A percentile compares a stretch with the other conserved stretches of the same genome.
Evolutionary conservation across 1,139 yeast genomes (phyloP).

Genomic region (Scheffersomyces titani): DNA sequence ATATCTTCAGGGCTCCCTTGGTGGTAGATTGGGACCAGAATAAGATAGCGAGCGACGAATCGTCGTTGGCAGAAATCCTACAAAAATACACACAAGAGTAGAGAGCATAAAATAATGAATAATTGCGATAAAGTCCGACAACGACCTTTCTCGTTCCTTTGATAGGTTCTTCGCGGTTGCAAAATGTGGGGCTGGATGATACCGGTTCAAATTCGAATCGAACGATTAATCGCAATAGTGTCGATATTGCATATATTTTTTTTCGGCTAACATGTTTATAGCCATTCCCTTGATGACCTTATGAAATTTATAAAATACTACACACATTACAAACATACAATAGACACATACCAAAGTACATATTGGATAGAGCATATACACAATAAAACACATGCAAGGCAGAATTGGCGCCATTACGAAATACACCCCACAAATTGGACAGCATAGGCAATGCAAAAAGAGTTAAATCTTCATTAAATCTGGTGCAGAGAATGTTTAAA

Average conservation of each 20-base stretch:
- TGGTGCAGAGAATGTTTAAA: neutral
- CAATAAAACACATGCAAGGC: neutral
- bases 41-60: slow-evolving; percentile 42
- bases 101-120: neutral
- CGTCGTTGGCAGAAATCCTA: slow-evolving; percentile 32
- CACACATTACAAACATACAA: neutral
- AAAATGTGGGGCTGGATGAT: neutral
- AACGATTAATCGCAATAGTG: neutral
- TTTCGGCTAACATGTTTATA: neutral
- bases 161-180: neutral
- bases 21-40: slow-evolving; percentile 52
- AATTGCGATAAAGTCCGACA: neutral
- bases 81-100: slow-evolving; percentile 22
- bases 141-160: neutral
- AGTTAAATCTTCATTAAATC: neutral
- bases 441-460: neutral
- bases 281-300: neutral
- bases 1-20: slow-evolving; percentile 45
- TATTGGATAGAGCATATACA: neutral
- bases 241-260: neutral
- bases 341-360: too few relatives aligned
- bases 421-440: neutral
- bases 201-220: neutral
- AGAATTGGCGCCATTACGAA: neutral
- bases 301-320: neutral